Evolutionary conservation across 177 flowering plant genomes (phyloP), one percentile per base, ranked within the genome.

Genomic region (Vitis hybrid): DNA sequence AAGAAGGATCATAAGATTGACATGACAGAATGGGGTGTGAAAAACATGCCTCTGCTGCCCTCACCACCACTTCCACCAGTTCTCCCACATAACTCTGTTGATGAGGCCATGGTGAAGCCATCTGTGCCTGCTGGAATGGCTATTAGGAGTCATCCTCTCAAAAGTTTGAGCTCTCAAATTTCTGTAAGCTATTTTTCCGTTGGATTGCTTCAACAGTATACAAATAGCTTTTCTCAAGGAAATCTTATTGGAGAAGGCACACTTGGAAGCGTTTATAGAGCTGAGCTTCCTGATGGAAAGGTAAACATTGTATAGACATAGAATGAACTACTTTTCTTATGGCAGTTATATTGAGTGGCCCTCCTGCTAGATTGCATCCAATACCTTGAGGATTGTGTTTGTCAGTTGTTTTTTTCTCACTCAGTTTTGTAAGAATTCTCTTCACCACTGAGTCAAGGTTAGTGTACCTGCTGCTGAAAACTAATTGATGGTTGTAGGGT

Each of bases 161-260:
- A 72, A 68, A 71, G 62, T 70, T 45, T 56, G 56, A 72, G 70
- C 60, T 65, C 50, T 32, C 64, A 74, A 11, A 69, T 62, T 75
- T 83, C 94, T 71, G 74, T 80, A 19, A 80, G 67, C 58, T 62
- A 75, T 67, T 94, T 85, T 78, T 87, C 91, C 48, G 68, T 95
- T 75, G 94, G 90, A 58, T 77, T 83, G n/a, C 96, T 95, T 76
- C 99, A 95, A 75, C 87, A 93, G 73, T 89, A 77, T 69, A 95
- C 98, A 54, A 79, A 88, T 65, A 93, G 94, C 76, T 95, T 95
- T 79, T 81, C 93, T 66, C 86, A 86, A 79, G 93, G 84, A 64
- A 89, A 89, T 83, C 86, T 86, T 62, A 74, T 93, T 70, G 99
- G 99, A 64, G 76, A 74, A 66, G 98, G 98, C 64, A 75, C 70